These are phyloP conservation scores for Vaccinium darrowii DNA, from an alignment of 148 eudicot species.

Conservation along the genomic window DNA sequence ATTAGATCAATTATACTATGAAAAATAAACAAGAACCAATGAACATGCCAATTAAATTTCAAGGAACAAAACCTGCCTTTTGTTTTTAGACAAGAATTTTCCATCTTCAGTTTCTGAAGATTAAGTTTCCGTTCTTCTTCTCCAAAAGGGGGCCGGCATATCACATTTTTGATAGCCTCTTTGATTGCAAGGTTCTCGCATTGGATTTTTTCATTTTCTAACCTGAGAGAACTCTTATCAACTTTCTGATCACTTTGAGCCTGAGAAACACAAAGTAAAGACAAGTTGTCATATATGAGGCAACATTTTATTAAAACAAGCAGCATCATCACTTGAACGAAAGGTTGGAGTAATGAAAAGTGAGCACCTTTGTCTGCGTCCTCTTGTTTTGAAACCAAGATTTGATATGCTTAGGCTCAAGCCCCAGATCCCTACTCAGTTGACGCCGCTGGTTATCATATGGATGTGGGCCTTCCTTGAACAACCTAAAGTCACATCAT, in stretches of 20 bases:
- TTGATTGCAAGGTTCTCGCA: constrained; percentile 11
- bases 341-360: background rate
- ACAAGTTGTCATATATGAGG: too few relatives aligned
- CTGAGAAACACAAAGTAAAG: constrained; percentile 9
- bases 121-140: constrained; percentile 6
- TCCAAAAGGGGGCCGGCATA: constrained; percentile 5
- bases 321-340: background rate
- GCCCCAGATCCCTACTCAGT: constrained; percentile 39
- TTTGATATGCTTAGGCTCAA: constrained; percentile 24
- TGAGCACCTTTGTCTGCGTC: constrained; percentile 47
- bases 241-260: background rate
- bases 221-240: background rate
- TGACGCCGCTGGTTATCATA: constrained; percentile 33
- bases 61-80: constrained; percentile 13
- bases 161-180: constrained; percentile 13
- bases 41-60: background rate
- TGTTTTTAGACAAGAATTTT: constrained; percentile 11
- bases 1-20: background rate
- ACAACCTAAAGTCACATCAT: too few relatives aligned
- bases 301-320: too few relatives aligned
- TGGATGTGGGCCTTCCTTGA: constrained; percentile 29
- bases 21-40: background rate
- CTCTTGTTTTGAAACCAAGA: constrained; percentile 49
- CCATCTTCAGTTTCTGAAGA: constrained; percentile 10
- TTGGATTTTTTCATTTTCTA: constrained; percentile 14